Base-by-base conservation (phyloP, 1,284 basidiomycete species). In the Prillingera fragicola region DNA sequence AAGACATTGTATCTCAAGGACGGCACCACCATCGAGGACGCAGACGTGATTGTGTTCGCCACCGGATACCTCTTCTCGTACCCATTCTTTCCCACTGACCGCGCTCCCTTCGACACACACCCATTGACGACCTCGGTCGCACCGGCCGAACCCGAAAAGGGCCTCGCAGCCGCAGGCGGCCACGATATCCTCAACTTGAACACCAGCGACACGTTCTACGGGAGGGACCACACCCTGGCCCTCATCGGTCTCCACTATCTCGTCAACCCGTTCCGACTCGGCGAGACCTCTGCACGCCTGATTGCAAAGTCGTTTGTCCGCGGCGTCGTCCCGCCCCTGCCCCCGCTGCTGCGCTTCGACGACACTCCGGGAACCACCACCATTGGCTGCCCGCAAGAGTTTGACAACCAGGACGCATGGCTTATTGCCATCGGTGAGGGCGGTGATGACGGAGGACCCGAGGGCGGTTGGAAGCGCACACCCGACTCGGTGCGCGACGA, bases 11-110 rank as follows among this genome's bases (percentile, higher is more conserved):
- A 26, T 8, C 43, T 52, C 33, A 33, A 17, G 8, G 34, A 49
- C 40, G 50, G 50, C 7, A 37, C 14, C 2, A 35, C 24, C 2
- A 31, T 72, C 6, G 31, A 46, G 0, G 61, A 60, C 14, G 56
- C 73, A 10, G 70, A 73, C 32, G 46, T 57, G 1, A 67, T 75
- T 46, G 63, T 74, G 35, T 75, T 68, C 47, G 73, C 73, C 3
- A 75, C 74, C 0, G 74, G 74, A 9, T 75, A 74, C 50, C 60
- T 65, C 42, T 74, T 67, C 51, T 55, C 63, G 17, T 70, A 70
- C 46, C 73, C 73, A 0, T 74, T 74, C 52, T 63, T 59, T 35
- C n/a, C n/a, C n/a, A 57, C 58, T 1, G 26, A 45, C 25, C 23
- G 34, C 1, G 33, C 50, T 9, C 55, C 55, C 1, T 57, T 54